Evolutionary conservation across 495 filamentous ascomycete genomes (phyloP), one percentile per base, ranked within the genome.

Genomic region (Cercophora newfieldiana): DNA sequence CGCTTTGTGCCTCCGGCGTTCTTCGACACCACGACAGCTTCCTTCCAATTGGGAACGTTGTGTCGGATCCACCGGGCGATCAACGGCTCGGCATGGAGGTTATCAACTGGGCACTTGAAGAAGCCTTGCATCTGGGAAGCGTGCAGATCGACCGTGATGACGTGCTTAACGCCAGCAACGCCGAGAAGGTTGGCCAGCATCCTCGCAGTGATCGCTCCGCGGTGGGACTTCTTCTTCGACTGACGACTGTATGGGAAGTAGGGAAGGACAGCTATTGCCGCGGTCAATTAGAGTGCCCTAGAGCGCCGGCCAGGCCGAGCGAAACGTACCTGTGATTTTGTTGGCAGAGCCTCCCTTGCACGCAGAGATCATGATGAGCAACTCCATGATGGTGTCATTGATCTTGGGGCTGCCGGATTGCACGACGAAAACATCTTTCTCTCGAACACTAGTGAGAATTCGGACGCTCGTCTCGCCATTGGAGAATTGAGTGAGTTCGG

Each of bases 241-340:
- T 99, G 95, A 58, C 96, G 91, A 68, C 93, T 97, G 79, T 99
- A 99, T 22, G 95, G 96, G 75, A 98, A 99, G 81, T 99, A 99
- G 69, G 95, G 95, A 80, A 99, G 89, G 74, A 99, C 95, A 76
- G 95, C 95, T 97, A 51, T 8, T 68, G 24, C n/a, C 53, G 19
- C 37, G 53, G 68, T 63, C 66, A 77, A 67, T 61, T 59, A 24
- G 54, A 50, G 28, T 26, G 30, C 7, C 31, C 26, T 47, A 37
- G 22, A 53, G n/a, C 18, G 18, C 29, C 16, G 29, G 29, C 8
- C 28, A 51, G 10, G 8, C 44, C 25, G n/a, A 24, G 21, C 18
- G 63, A 61, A 61, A 77, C 87, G 69, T 83, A 96, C 94, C 94
- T 72, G 95, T 99, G 78, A 99, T 93, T 69, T 94, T 96, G 82